Conservation (phyloP, 805 yeast species). For the Saccharomycopsis fibuligera region DNA sequence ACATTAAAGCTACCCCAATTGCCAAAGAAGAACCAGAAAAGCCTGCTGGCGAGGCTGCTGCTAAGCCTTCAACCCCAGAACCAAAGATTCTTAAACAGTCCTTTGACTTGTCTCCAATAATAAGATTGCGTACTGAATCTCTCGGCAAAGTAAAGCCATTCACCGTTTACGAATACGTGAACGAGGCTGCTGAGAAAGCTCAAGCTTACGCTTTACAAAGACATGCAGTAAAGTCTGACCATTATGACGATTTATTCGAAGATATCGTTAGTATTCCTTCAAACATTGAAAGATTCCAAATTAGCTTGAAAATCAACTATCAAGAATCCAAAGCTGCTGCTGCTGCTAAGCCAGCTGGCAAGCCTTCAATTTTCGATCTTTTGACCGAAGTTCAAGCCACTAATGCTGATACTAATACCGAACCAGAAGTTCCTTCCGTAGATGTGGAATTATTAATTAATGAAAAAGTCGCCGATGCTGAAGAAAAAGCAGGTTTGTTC, state of each 20-base stretch:
- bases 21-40: slow-evolving; percentile 19
- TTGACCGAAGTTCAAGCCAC: slow-evolving; percentile 22
- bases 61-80: slow-evolving; percentile 28
- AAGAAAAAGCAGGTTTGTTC: slow-evolving; percentile 38
- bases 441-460: slow-evolving; percentile 33
- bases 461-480: slow-evolving; percentile 39
- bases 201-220: slow-evolving; percentile 36
- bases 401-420: slow-evolving; percentile 23
- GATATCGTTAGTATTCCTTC: slow-evolving; percentile 43
- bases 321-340: slow-evolving; percentile 21
- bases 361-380: slow-evolving; percentile 27
- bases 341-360: slow-evolving; percentile 17
- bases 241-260: slow-evolving; percentile 56
- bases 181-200: slow-evolving; percentile 42
- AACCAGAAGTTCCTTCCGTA: slow-evolving; percentile 27
- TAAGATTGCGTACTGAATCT: slow-evolving; percentile 26
- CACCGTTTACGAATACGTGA: slow-evolving; percentile 31
- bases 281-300: slow-evolving; percentile 38
- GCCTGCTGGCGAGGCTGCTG: slow-evolving; percentile 27
- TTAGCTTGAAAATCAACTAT: slow-evolving; percentile 28
- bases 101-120: slow-evolving; percentile 27
- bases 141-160: slow-evolving; percentile 27
- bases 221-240: slow-evolving; percentile 36
- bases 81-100: slow-evolving; percentile 31
- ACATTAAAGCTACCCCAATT: slow-evolving; percentile 43